A percentile compares a stretch with the other conserved stretches of the same genome.
These are phyloP conservation scores for Kodamaea hsintzibuensis DNA, from an alignment of 805 yeast genomes.

Conservation along the genomic window DNA sequence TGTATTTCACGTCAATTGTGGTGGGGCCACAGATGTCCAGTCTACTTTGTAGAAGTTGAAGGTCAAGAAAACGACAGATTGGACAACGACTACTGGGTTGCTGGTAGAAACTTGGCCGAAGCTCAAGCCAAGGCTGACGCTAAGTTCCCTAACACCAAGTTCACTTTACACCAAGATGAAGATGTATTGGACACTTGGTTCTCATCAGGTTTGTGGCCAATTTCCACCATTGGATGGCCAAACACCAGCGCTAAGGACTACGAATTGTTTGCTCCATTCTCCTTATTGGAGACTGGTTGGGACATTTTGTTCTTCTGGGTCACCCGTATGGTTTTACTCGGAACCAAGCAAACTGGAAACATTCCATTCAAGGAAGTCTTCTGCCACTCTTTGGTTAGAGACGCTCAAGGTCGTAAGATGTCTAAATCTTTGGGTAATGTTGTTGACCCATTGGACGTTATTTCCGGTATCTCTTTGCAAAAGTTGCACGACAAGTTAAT, in stretches of 20 bases:
- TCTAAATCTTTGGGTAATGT: constrained; percentile 97
- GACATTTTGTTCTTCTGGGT: constrained; percentile 99
- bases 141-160: constrained; percentile 69
- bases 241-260: constrained; percentile 63
- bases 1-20: constrained; percentile 90
- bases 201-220: constrained; percentile 97
- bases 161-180: constrained; percentile 89
- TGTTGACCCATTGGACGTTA: constrained; percentile 93
- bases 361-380: constrained; percentile 95
- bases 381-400: constrained; percentile 98
- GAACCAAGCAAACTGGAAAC: constrained; percentile 84
- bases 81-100: constrained; percentile 82
- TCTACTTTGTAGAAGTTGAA: constrained; percentile 80
- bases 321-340: constrained; percentile 90
- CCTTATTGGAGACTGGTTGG: constrained; percentile 98
- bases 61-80: constrained; percentile 59
- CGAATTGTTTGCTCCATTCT: constrained; percentile 81
- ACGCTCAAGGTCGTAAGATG: constrained; percentile 99
- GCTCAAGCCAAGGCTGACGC: constrained; percentile 78
- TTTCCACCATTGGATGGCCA: constrained; percentile 97
- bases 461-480: constrained; percentile 80
- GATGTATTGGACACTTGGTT: constrained; percentile 99
- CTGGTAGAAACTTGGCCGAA: constrained; percentile 81
- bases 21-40: constrained; percentile 99
- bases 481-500: constrained; percentile 74